These are phyloP conservation scores for Aspergillus ruber DNA, from an alignment of 2,329 filamentous ascomycete species.

Conservation along the genomic window DNA sequence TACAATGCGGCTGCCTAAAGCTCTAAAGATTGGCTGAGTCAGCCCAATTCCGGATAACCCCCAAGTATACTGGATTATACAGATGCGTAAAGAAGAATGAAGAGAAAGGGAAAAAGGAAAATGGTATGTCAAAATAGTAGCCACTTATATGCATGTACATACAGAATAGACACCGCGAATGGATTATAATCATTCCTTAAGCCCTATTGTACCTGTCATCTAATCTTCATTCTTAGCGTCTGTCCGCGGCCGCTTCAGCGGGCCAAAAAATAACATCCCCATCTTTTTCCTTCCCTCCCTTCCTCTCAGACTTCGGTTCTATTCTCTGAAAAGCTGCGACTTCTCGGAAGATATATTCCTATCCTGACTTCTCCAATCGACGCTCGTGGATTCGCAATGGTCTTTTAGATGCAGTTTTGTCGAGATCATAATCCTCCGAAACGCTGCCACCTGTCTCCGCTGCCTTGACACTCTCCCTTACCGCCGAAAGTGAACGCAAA, in stretches of 20 bases:
- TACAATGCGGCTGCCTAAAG: constrained; percentile 8
- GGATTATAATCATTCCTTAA: neutral
- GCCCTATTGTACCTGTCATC: neutral
- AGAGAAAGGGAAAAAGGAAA: neutral
- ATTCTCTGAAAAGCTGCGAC: neutral
- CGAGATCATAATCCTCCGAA: constrained; percentile 6
- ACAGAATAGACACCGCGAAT: neutral
- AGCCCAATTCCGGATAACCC: neutral
- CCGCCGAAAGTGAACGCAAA: neutral
- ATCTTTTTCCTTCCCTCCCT: constrained; percentile 1
- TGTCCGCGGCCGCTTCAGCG: neutral
- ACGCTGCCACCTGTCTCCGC: constrained; percentile 1
- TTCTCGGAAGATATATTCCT: neutral
- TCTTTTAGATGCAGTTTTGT: constrained; percentile 6
- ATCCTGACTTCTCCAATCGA: neutral
- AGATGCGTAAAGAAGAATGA: neutral
- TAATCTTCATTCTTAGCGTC: constrained; percentile 1
- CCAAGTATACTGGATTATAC: neutral
- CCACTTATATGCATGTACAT: neutral
- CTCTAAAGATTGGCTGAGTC: neutral
- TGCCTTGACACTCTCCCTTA: constrained; percentile 1
- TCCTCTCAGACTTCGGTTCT: neutral
- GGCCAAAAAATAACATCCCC: neutral
- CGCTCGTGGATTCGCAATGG: constrained; percentile 8
- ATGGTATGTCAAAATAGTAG: neutral